phyloP scores from a whole-genome alignment of 352 stramenopile genomes.

The Thraustotheca clavata region DNA sequence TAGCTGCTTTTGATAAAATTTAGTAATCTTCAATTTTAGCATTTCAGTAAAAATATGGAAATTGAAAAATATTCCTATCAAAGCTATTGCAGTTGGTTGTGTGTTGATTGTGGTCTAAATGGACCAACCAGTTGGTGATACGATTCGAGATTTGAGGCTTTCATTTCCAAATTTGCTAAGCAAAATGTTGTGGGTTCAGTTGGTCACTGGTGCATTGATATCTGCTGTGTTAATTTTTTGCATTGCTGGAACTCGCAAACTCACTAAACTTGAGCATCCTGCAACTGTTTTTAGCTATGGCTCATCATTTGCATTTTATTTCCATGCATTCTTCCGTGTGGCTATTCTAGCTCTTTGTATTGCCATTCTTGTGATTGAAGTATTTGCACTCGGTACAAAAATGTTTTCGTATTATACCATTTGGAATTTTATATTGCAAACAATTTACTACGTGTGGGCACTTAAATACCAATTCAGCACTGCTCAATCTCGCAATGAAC shows the following conservation, averaged over 20 bases:
- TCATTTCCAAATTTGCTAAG: neutral
- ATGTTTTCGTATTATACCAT: neutral
- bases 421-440: constrained; percentile 1
- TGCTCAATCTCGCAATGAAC: neutral
- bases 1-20: too few species aligned
- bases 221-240: neutral
- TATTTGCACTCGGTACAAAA: neutral
- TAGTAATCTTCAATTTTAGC: too few species aligned
- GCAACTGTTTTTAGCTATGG: neutral
- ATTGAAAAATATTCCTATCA: too few species aligned
- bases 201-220: neutral
- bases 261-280: neutral
- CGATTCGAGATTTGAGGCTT: neutral
- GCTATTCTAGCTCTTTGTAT: neutral
- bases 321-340: constrained; percentile 2
- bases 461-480: neutral
- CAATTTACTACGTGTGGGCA: constrained; percentile 3
- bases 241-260: neutral
- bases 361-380: neutral
- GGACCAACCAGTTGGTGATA: too few species aligned
- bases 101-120: too few species aligned
- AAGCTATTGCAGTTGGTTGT: too few species aligned
- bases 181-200: neutral
- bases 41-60: too few species aligned
- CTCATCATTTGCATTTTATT: neutral